phyloP scores from a whole-genome alignment of 208 protist species.

The Crithidia acanthocephali region DNA sequence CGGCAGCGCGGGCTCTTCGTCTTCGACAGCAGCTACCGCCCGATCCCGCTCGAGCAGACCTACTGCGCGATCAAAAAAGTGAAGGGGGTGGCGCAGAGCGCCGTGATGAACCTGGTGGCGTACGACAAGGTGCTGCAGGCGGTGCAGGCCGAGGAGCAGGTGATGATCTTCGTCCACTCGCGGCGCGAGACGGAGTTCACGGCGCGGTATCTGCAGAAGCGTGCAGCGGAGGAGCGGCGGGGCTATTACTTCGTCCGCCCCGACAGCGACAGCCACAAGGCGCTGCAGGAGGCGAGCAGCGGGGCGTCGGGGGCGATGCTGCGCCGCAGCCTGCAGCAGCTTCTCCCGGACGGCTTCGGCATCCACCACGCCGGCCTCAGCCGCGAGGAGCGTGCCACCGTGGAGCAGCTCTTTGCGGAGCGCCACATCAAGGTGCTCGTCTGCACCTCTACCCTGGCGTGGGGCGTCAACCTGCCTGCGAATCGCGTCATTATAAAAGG shows the following conservation, averaged over 20 bases:
- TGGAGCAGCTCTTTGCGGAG: constrained; percentile 98
- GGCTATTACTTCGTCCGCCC: constrained; percentile 91
- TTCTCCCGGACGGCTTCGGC: constrained; percentile 97
- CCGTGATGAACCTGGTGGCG: constrained; percentile 98
- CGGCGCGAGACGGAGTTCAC: constrained; percentile 99
- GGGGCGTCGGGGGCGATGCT: constrained; percentile 32
- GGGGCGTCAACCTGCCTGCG: constrained; percentile 99
- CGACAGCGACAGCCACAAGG: constrained; percentile 77
- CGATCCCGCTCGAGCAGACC: constrained; percentile 98
- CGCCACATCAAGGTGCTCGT: constrained; percentile 98
- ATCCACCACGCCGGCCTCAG: constrained; percentile 99
- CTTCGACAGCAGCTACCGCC: constrained; percentile 96
- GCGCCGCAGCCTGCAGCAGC: constrained; percentile 61
- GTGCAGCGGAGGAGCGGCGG: constrained; percentile 88
- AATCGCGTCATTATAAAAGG: constrained; percentile 99
- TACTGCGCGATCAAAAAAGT: constrained; percentile 98
- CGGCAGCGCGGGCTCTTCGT: constrained; percentile 94
- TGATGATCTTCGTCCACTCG: constrained; percentile 99
- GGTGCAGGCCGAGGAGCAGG: constrained; percentile 93
- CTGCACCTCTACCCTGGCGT: constrained; percentile 99
- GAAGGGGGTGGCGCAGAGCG: constrained; percentile 93
- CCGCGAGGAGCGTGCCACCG: constrained; percentile 93
- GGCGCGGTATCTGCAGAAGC: constrained; percentile 90
- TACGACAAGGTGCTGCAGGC: constrained; percentile 98
- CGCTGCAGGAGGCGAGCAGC: constrained; percentile 76